Percentiles rank a stretch among this genome's conserved stretches.
These are phyloP conservation scores for Amylocarpus encephaloides DNA, from an alignment of 2,329 filamentous ascomycete species.

Conservation along the genomic window DNA sequence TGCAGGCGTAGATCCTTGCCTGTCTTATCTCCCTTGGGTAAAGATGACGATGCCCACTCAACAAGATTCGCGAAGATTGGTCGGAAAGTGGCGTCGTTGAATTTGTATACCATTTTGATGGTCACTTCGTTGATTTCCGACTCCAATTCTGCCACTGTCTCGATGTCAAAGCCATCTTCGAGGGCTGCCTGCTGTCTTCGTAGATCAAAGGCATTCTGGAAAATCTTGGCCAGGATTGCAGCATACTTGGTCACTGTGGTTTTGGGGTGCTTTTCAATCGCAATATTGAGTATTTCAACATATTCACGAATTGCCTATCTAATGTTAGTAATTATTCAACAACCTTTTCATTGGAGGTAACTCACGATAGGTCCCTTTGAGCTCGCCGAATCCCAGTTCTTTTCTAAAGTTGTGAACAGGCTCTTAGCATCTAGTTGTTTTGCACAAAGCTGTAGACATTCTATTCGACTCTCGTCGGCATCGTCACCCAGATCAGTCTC, in stretches of 20 bases:
- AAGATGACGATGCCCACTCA: slow-evolving; percentile 64
- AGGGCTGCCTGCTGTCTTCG: slow-evolving; percentile 50
- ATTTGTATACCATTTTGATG: slow-evolving; percentile 90
- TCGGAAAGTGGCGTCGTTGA: slow-evolving; percentile 89
- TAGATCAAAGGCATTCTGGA: slow-evolving; percentile 57
- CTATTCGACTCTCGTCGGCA: slow-evolving; percentile 56
- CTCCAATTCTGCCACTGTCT: slow-evolving; percentile 56
- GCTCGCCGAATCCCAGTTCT: slow-evolving; percentile 64
- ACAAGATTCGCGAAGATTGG: slow-evolving; percentile 84
- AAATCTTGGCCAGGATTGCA: slow-evolving; percentile 57
- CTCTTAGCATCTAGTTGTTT: slow-evolving; percentile 70
- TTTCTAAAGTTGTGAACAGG: slow-evolving; percentile 66
- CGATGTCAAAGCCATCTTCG: slow-evolving; percentile 34
- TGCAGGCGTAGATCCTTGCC: slow-evolving; percentile 59
- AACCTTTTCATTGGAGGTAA: slow-evolving; percentile 2
- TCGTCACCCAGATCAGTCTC: slow-evolving; percentile 53
- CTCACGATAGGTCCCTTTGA: slow-evolving; percentile 56
- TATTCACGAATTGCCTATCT: slow-evolving; percentile 59
- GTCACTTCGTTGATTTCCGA: slow-evolving; percentile 60
- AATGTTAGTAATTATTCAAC: slow-evolving; percentile 14
- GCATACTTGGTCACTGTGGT: slow-evolving; percentile 70
- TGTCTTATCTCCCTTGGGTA: slow-evolving; percentile 54
- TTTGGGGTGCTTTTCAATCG: slow-evolving; percentile 75
- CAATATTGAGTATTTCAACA: slow-evolving; percentile 60
- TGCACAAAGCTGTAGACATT: slow-evolving; percentile 69